Base-by-base conservation (phyloP, 768 basidiomycete genomes). In the Psilocybe sp. region DNA sequence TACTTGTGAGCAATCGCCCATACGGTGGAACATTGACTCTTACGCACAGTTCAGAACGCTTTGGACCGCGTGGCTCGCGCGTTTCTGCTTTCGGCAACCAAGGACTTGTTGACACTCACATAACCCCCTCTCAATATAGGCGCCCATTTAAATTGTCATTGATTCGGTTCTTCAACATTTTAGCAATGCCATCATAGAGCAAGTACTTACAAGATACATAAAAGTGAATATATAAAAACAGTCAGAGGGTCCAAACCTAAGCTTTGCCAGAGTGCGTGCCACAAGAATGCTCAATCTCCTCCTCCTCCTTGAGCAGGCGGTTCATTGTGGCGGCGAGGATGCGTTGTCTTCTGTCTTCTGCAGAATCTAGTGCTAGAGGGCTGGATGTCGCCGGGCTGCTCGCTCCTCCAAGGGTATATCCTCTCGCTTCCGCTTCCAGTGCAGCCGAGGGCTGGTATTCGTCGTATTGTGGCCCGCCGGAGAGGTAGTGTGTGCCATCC, bases 201-300 rank as follows among this genome's bases (percentile, higher is more conserved):
- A 28, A 28, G 3, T 7, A 28, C 3, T 28, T 28, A 28, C 7
- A 28, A 28, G 7, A 28, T 28, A 28, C 23, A 4, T 28, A 28
- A 4, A 28, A 7, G 23, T 3, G 23, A 4, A 28, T 28, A 28
- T 28, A 28, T 28, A 28, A 28, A 28, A 28, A 3, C 23, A 28
- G 23, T 28, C 23, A 7, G 23, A 28, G 7, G 7, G 23, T 28
- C 23, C 23, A 28, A 28, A 7, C 7, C 23, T 28, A 28, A 28
- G 23, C 23, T 28, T 28, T 28, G 7, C 23, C 23, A 28, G 23
- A 28, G 7, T 28, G 23, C 28, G 85, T 89, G 19, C 87, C 88
- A 65, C 88, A 89, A 47, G 79, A 80, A 39, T 80, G 71, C 61
- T 89, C 88, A 14, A 89, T 63, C 53, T 88, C 83, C 57, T 89